Evolutionary conservation across 108 stramenopile genomes (phyloP).

Genomic region (Chaetoceros tenuissimus): DNA sequence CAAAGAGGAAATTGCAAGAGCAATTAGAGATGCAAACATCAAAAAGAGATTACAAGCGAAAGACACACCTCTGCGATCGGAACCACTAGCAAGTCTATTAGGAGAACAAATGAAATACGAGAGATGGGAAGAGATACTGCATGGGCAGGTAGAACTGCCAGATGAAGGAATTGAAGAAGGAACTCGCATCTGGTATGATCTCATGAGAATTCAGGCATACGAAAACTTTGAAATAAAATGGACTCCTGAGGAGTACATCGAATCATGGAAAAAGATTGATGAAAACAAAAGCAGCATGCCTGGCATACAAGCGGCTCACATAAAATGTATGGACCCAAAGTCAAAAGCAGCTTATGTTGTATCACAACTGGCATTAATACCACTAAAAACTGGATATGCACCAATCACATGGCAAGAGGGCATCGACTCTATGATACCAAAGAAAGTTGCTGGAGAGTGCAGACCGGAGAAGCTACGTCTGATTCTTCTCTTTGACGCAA

Average conservation of each 20-base stretch:
- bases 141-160: not conserved
- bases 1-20: not conserved
- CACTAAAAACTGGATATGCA: slow-evolving; percentile 1
- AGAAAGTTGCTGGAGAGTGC: slow-evolving; percentile 5
- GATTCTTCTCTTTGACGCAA: slow-evolving; percentile 6
- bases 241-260: not conserved
- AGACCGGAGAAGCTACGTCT: slow-evolving; percentile 4
- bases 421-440: slow-evolving; percentile 10
- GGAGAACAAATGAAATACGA: not conserved
- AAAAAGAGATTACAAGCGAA: not conserved
- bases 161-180: not conserved
- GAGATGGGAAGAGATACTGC: not conserved
- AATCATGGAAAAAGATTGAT: not conserved
- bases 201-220: not conserved
- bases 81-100: not conserved
- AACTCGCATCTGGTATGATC: not conserved
- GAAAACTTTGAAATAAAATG: not conserved
- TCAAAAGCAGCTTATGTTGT: not conserved
- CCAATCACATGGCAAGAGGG: slow-evolving; percentile 4
- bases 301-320: not conserved
- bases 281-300: not conserved
- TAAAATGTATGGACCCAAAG: not conserved
- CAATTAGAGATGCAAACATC: not conserved
- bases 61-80: not conserved
- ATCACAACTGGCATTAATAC: not conserved